phyloP scores from a whole-genome alignment of 257 asterid genomes.

The Solanum pinnatisectum region DNA sequence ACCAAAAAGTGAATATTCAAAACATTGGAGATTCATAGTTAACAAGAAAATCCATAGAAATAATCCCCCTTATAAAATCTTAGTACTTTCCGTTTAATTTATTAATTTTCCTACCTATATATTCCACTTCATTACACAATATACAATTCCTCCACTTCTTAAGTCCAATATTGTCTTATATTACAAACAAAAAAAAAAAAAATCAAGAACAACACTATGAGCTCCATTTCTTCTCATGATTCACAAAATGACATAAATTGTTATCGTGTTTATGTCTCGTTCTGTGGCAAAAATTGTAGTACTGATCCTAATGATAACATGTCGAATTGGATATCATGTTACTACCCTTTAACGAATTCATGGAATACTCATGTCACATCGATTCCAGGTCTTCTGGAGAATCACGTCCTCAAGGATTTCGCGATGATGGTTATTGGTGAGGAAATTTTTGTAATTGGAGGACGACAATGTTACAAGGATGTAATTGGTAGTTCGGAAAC shows the following conservation, averaged over 20 bases:
- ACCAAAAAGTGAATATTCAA: not conserved
- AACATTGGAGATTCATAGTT: not conserved
- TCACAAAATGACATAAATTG: not conserved
- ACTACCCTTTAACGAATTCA: conserved; percentile 19
- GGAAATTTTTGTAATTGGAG: not conserved
- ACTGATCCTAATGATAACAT: not conserved
- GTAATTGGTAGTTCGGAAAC: not conserved
- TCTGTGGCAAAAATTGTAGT: conserved; percentile 14
- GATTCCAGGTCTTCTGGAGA: conserved; percentile 23
- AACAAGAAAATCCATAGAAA: conserved; percentile 24
- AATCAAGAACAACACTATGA: conserved; percentile 15
- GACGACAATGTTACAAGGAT: not conserved
- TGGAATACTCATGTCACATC: conserved; percentile 26
- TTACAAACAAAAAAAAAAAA: not conserved
- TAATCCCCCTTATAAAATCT: conserved; percentile 17
- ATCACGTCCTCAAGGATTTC: conserved; percentile 39
- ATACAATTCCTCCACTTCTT: conserved; percentile 10
- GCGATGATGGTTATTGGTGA: conserved; percentile 30
- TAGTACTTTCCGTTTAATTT: conserved; percentile 16
- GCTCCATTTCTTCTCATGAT: conserved; percentile 9
- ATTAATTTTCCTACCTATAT: not conserved
- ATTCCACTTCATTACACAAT: not conserved
- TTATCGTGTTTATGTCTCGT: conserved; percentile 30
- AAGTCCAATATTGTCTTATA: not conserved
- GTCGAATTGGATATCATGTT: conserved; percentile 40